Evolutionary conservation across 1,139 yeast genomes (phyloP), one percentile per base, ranked within the genome.

Genomic region (Candida tropicalis): DNA sequence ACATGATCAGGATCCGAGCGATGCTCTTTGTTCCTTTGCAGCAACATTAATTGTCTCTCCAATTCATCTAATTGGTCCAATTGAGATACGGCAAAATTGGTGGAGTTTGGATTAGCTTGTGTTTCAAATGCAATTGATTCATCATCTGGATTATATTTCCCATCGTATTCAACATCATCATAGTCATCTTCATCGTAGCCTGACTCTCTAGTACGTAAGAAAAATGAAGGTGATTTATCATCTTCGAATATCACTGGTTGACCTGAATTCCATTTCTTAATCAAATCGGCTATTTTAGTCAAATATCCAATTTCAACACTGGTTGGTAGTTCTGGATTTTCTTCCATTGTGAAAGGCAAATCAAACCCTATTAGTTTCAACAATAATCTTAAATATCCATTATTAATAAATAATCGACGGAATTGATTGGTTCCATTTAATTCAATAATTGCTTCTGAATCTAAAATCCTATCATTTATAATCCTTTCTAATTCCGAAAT

Each of bases 211-310:
- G 56, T 46, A 36, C 72, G 58, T 42, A 69, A 52, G 47, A 61
- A 68, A 46, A 52, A 67, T 13, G 65, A 59, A 0, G 79, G 74
- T 35, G 67, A 71, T 52, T 65, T 66, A 8, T 64, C 73, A 43
- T 72, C 79, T 20, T 73, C 79, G 46, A 76, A 73, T 1, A 40
- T 37, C 1, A 59, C 65, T 2, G 72, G 73, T 41, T 66, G 71
- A n/a, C 36, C 39, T 0, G 46, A 33, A 5, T 56, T 45, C 73
- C 74, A 70, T 42, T 66, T 67, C 38, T 61, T 57, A 20, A 71
- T 54, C 23, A 58, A 47, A 5, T 63, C 68, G 4, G 56, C 37
- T 6, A 54, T 51, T 29, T 60, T 64, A 5, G 47, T 46, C 8
- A 71, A 41, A 28, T 51, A 45, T 4, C 57, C 60, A 2, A 54